A percentile compares a stretch with the other conserved stretches of the same genome.
phyloP scores from a whole-genome alignment of 169 alveolate genomes.

The Plasmodium vivax region DNA sequence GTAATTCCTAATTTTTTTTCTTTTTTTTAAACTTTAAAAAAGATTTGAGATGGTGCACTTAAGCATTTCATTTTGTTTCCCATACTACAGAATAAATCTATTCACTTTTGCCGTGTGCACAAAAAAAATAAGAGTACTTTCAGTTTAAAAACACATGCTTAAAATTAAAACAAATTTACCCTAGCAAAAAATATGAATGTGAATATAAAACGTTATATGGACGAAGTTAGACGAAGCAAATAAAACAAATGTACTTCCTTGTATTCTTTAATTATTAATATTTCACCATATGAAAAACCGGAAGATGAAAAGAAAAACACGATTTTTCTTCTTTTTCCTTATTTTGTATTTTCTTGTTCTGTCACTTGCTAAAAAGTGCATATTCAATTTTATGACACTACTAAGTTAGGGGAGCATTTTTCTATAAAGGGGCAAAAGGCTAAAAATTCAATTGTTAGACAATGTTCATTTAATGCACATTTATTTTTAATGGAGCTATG shows the following conservation, averaged over 20 bases:
- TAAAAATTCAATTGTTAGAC: not conserved
- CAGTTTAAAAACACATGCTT: not conserved
- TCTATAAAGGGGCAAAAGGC: not conserved
- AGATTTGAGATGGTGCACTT: conserved; percentile 22
- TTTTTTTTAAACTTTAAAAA: conserved; percentile 4
- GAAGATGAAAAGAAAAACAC: not conserved
- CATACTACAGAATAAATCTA: conserved; percentile 40
- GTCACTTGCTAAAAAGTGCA: not conserved
- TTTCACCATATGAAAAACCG: not conserved
- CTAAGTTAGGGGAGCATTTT: not conserved
- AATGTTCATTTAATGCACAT: not conserved
- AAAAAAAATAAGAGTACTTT: not conserved
- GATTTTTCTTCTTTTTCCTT: not conserved
- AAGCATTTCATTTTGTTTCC: not conserved
- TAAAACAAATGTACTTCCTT: not conserved
- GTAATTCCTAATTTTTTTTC: not conserved
- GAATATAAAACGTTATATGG: not conserved
- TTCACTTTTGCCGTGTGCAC: conserved; percentile 6
- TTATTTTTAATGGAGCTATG: not conserved
- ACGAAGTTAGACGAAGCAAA: not conserved
- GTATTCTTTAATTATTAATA: not conserved
- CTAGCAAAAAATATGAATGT: not conserved
- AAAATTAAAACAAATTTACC: conserved; percentile 1
- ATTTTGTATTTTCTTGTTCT: not conserved
- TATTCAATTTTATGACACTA: not conserved